These are phyloP conservation scores for Pseudonitzschia multistriata DNA, from an alignment of 108 stramenopile genomes.

Conservation along the genomic window DNA sequence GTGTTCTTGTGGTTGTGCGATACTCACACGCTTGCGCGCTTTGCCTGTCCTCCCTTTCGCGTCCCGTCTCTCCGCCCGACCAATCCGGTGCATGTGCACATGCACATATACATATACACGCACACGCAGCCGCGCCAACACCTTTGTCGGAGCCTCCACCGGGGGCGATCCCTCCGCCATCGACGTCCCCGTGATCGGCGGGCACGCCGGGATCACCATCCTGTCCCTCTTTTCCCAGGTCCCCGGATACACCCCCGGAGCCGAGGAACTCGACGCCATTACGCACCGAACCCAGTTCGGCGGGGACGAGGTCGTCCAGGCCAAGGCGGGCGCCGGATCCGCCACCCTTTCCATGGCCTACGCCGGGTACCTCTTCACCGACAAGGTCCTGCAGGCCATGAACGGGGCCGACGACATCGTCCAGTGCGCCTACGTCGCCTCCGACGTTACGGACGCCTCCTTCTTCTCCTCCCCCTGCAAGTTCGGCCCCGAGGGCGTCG, in stretches of 20 bases:
- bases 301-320: conserved; percentile 99
- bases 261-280: conserved; percentile 86
- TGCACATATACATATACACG: too few relatives aligned
- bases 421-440: conserved; percentile 97
- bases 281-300: conserved; percentile 98
- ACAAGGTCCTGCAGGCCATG: conserved; percentile 90
- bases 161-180: conserved; percentile 82
- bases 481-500: conserved; percentile 94
- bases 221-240: conserved; percentile 96
- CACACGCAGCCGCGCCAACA: conserved; percentile 94
- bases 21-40: too few relatives aligned
- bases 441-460: conserved; percentile 84
- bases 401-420: conserved; percentile 83
- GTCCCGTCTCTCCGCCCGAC: too few relatives aligned
- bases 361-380: conserved; percentile 93
- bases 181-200: conserved; percentile 97
- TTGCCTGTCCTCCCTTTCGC: too few relatives aligned
- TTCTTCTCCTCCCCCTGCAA: conserved; percentile 96
- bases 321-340: conserved; percentile 98
- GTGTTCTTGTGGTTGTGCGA: too few relatives aligned
- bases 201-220: conserved; percentile 99
- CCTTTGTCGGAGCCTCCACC: conserved; percentile 92
- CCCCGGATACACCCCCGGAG: conserved; percentile 79
- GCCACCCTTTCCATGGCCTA: conserved; percentile 99
- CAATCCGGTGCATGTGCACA: too few relatives aligned